Conservation (phyloP, 768 basidiomycete species). For the Tulasnella sp. region DNA sequence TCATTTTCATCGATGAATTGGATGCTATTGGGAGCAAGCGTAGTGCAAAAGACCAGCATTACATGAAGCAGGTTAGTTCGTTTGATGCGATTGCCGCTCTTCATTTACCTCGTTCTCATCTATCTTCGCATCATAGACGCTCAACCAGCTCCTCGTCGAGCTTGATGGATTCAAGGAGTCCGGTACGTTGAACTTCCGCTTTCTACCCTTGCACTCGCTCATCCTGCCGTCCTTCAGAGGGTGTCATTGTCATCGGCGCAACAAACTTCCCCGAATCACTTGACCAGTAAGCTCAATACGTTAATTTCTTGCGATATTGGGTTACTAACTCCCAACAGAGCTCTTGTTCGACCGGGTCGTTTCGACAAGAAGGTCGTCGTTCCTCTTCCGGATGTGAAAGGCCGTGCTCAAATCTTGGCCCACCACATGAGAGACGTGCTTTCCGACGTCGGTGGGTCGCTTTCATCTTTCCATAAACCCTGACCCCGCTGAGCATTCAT, state of each 20-base stretch:
- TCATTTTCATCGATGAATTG: conserved; percentile 97
- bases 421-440: conserved; percentile 88
- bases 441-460: conserved; percentile 56
- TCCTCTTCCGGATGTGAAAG: conserved; percentile 92
- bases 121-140: conserved; percentile 50
- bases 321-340: conserved; percentile 52
- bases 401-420: conserved; percentile 84
- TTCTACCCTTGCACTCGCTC: neutral
- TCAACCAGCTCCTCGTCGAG: conserved; percentile 96
- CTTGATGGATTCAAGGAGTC: conserved; percentile 95
- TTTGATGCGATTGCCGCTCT: neutral
- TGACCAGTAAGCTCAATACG: conserved; percentile 66
- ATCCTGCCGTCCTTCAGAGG: conserved; percentile 53
- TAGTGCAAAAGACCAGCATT: conserved; percentile 70
- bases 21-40: conserved; percentile 94
- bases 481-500: neutral
- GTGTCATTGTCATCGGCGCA: conserved; percentile 94
- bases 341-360: conserved; percentile 92
- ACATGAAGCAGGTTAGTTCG: conserved; percentile 70
- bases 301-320: conserved; percentile 30
- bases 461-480: conserved; percentile 24
- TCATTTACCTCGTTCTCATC: neutral
- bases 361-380: conserved; percentile 94
- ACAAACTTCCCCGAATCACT: conserved; percentile 97
- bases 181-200: conserved; percentile 36